Evolutionary conservation across 257 asterid genomes (phyloP), one percentile per base, ranked within the genome.

Genomic region (Cynanchum wilfordii): DNA sequence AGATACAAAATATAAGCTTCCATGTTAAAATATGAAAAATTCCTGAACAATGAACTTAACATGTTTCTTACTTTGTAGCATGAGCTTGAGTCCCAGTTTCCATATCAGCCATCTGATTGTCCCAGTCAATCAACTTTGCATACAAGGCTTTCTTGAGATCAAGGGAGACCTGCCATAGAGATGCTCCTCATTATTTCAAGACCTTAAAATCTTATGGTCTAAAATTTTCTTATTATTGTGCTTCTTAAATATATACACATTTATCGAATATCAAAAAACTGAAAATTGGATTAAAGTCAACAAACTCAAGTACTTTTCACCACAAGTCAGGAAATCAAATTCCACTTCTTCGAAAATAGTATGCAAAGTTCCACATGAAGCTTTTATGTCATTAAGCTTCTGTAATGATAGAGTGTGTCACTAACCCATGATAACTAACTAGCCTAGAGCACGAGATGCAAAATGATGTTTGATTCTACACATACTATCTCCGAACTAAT

Each of bases 91-190:
- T 95, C 51, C 92, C 88, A 65, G 97, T 90, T 84, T 92, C 96
- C 54, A 73, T 79, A 83, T 95, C 99, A 83, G 90, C 90, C 99
- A 95, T 95, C 79, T 86, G 87, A 81, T 83, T 87, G 83, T 95
- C 99, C 99, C 99, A 95, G 78, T 95, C 98, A 40, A 95, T 92
- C 73, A 95, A 92, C 83, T 95, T 95, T 57, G 99, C 98, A 72
- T 95, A 92, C 86, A 95, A 80, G 84, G 98, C 79, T 82, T 95
- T 95, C 77, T 89, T 97, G 68, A 95, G 99, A 86, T 95, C 99
- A 72, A 95, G 84, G 49, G 99, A 95, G 47, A 95, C 99, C 99
- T 95, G 76, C 55, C 38, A 54, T 57, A 52, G 40, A 44, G 56
- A 59, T 62, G 15, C 42, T 44, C 24, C 52, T 2, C 49, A 68